Base-by-base conservation (phyloP, 495 filamentous ascomycete genomes). In the Xanthoparmelia taractica region DNA sequence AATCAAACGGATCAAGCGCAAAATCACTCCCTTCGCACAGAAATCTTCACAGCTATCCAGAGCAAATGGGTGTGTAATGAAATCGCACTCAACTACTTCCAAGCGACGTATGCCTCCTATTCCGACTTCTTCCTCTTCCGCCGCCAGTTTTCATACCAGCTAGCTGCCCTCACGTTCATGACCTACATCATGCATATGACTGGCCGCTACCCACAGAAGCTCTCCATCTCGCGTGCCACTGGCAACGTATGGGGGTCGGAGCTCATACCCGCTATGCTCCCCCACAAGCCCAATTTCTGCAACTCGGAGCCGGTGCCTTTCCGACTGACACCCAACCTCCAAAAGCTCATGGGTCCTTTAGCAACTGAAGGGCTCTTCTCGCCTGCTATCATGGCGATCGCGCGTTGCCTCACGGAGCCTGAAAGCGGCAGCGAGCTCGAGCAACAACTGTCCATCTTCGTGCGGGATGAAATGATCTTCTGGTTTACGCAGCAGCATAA, bases 61-160 rank as follows among this genome's bases (percentile, higher is more conserved):
- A 88, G 91, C 70, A 90, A 89, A 70, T 94, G 85, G 83, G 92
- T 96, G 57, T 88, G 90, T 2, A 84, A 84, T 65, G 89, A 80
- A 15, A 73, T 97, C 60, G 85, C 87, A 31, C 81, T 96, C 55
- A 84, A 96, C 66, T 95, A 96, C 77, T 97, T 96, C 84, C 85
- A 91, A 71, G 79, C 84, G 63, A 90, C 85, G 12, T 96, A 93
- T 74, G 90, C 94, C 60, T 89, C 89, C 52, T 97, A 88, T 71
- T 81, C 89, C 31, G 92, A 96, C 69, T 96, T 97, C 81, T 97
- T 92, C 89, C 85, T 97, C 45, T 99, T 99, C 88, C 86, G 93
- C 50, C 85, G 92, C 57, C 91, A 96, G 62, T 97, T 97, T 74
- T 87, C 90, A 36, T 97, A 97, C 76, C 94, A 97, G 75, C 86